phyloP scores from a whole-genome alignment of 2,329 filamentous ascomycete genomes.

The Cladophialophora yegresii region DNA sequence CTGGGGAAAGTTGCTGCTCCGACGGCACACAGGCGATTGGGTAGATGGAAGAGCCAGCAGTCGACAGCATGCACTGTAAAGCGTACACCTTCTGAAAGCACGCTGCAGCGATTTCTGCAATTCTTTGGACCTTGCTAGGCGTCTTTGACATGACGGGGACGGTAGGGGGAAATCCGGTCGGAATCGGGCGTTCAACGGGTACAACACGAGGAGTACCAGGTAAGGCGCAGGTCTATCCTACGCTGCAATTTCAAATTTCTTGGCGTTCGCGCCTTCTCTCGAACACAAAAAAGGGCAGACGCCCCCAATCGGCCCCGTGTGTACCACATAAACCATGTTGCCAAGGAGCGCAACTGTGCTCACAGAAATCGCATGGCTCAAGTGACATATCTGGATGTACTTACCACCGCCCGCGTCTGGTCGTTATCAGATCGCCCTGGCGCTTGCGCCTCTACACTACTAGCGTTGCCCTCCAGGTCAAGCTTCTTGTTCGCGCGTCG shows the following conservation, averaged over 20 bases:
- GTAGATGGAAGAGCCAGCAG: background rate
- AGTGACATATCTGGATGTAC: conserved; percentile 18
- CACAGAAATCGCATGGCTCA: background rate
- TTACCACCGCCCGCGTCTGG: conserved; percentile 1
- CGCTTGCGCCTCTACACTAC: background rate
- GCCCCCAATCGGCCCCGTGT: no score
- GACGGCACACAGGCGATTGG: no score
- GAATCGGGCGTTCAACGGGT: background rate
- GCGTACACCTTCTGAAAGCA: background rate
- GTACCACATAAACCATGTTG: background rate
- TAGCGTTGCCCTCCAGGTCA: conserved; percentile 7
- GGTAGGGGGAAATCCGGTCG: no score
- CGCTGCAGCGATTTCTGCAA: background rate
- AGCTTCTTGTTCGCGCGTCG: conserved; percentile 35
- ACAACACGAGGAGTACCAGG: background rate
- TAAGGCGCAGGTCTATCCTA: no score
- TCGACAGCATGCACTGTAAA: background rate
- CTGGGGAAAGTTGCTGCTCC: no score
- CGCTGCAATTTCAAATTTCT: no score
- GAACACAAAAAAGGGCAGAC: background rate
- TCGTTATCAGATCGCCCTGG: background rate
- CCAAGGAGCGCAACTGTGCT: background rate
- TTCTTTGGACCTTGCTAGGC: background rate
- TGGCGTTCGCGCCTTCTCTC: no score
- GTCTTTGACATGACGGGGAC: background rate